Conservation (phyloP, 2,329 filamentous ascomycete species). For the Phyllosticta ampelicida region DNA sequence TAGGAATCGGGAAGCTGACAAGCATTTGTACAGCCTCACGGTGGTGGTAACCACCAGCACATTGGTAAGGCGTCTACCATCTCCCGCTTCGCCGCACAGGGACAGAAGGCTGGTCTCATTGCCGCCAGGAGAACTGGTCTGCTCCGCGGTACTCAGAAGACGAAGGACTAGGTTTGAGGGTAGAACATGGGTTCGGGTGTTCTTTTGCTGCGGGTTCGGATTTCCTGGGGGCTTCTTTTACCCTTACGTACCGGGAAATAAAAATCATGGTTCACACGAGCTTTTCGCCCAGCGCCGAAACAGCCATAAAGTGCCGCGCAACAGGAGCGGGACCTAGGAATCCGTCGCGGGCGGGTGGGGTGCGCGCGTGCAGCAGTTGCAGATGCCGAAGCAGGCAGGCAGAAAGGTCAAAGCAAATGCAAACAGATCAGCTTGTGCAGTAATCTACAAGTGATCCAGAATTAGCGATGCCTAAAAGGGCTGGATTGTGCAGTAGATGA, state of each 20-base stretch:
- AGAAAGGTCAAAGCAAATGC: not conserved
- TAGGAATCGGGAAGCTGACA: constrained; percentile 22
- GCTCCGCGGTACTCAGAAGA: constrained; percentile 99
- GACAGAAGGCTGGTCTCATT: constrained; percentile 99
- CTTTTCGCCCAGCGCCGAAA: constrained; percentile 5
- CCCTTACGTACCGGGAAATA: constrained; percentile 12
- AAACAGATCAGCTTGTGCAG: not conserved
- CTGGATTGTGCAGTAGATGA: not conserved
- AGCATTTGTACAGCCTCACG: constrained; percentile 34
- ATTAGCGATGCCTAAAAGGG: not conserved
- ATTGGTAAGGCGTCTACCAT: constrained; percentile 99
- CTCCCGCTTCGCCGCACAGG: constrained; percentile 90
- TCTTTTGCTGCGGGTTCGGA: constrained; percentile 12
- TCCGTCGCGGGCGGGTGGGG: not conserved
- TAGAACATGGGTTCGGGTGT: constrained; percentile 14
- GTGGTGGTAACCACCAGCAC: constrained; percentile 97
- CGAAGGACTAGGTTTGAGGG: constrained; percentile 58
- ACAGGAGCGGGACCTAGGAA: not conserved
- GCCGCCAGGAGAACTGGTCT: constrained; percentile 99
- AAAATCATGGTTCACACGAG: constrained; percentile 12
- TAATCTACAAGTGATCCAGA: not conserved
- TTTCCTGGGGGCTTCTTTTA: constrained; percentile 11
- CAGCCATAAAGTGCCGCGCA: not conserved
- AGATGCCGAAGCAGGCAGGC: not conserved
- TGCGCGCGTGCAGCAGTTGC: not conserved